phyloP scores from a whole-genome alignment of 2,329 filamentous ascomycete genomes.

The Tolypocladium sp. region DNA sequence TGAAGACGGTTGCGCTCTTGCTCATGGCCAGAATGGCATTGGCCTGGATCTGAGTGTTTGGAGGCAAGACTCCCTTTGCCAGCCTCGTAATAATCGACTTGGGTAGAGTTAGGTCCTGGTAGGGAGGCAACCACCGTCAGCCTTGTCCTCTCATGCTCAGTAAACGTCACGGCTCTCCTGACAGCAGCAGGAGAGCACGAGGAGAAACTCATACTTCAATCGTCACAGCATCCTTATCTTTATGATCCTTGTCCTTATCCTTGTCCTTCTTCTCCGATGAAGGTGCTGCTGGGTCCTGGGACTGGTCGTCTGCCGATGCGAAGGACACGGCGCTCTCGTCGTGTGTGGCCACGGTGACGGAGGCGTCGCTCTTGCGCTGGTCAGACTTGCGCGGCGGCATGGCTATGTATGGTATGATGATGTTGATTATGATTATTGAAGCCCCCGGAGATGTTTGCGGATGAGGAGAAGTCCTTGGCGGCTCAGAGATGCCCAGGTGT shows the following conservation, averaged over 20 bases:
- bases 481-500: background rate
- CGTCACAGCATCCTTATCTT: constrained; percentile 28
- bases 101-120: constrained; percentile 65
- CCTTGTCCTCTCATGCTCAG: background rate
- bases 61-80: constrained; percentile 69
- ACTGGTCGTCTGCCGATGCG: constrained; percentile 4
- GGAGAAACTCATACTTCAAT: constrained; percentile 38
- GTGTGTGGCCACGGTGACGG: constrained; percentile 30
- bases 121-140: background rate
- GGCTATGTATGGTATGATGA: constrained; percentile 1
- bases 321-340: constrained; percentile 6
- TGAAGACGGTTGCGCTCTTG: constrained; percentile 76
- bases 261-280: constrained; percentile 21
- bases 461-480: background rate
- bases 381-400: constrained; percentile 53
- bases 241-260: constrained; percentile 17
- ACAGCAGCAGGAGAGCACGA: background rate
- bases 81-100: constrained; percentile 75
- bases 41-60: constrained; percentile 76
- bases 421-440: constrained; percentile 3
- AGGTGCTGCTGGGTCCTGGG: constrained; percentile 13
- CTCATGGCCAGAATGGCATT: constrained; percentile 72
- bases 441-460: background rate
- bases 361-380: constrained; percentile 34
- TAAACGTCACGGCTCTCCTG: background rate